These are phyloP conservation scores for Pterocarpus santalinus DNA, from an alignment of 306 rosid genomes.

Conservation along the genomic window DNA sequence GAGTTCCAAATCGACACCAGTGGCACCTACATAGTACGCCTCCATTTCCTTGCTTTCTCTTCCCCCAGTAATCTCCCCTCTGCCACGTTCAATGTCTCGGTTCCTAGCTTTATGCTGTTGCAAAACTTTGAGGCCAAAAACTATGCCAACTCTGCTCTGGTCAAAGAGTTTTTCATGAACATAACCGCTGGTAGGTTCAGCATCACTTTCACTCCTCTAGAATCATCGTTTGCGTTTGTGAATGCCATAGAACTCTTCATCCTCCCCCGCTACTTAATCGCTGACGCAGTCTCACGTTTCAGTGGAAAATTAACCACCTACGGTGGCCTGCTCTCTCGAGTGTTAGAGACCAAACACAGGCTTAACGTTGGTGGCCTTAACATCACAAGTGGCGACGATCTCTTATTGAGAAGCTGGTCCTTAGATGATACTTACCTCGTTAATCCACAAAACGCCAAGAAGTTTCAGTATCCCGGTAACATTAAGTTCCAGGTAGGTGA, in stretches of 20 bases:
- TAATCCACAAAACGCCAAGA: background rate
- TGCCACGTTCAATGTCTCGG: no score
- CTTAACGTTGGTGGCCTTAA: conserved; percentile 49
- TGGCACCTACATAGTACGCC: conserved; percentile 54
- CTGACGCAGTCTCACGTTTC: rapidly evolving
- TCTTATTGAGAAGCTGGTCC: conserved; percentile 50
- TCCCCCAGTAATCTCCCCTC: no score
- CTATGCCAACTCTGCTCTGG: background rate
- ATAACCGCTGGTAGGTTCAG: background rate
- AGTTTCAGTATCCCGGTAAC: background rate
- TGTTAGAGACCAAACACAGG: conserved; percentile 43
- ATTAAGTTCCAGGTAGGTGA: background rate
- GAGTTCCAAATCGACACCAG: background rate
- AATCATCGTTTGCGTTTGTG: conserved; percentile 51
- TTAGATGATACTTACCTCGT: conserved; percentile 42
- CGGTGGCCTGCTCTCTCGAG: conserved; percentile 24
- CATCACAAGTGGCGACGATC: background rate
- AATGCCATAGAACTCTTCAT: conserved; percentile 62
- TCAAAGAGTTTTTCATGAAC: conserved; percentile 45
- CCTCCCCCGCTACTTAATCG: conserved; percentile 29
- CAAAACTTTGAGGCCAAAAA: no score
- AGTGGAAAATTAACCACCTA: rapidly evolving
- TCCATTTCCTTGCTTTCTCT: conserved; percentile 60
- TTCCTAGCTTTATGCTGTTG: no score
- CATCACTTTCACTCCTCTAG: conserved; percentile 46